Evolutionary conservation across 306 rosid species (phyloP).

Genomic region (Abrus pulchellus): DNA sequence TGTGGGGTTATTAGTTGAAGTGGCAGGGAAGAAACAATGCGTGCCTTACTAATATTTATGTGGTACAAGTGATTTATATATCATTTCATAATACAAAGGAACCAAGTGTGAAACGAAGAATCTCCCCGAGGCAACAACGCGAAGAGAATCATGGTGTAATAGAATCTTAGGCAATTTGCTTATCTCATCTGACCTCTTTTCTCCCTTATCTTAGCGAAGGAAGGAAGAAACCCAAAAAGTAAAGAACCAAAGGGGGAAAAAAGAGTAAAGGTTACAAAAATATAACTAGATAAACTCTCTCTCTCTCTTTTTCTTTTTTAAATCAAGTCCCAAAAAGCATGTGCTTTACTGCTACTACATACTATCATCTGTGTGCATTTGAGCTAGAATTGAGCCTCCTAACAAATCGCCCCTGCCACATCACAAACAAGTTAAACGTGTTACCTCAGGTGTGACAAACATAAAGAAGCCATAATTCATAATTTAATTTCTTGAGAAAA

Average conservation of each 20-base stretch:
- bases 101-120: conserved; percentile 39
- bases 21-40: not conserved
- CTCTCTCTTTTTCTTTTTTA: not conserved
- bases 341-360: conserved; percentile 38
- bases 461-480: conserved; percentile 28
- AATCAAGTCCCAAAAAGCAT: conserved; percentile 1
- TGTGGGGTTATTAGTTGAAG: not conserved
- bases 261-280: conserved; percentile 12
- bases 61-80: not conserved
- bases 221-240: conserved; percentile 38
- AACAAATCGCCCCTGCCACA: conserved; percentile 88
- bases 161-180: conserved; percentile 36
- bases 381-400: conserved; percentile 72
- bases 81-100: not conserved
- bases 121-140: conserved; percentile 15
- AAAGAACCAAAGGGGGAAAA: not conserved
- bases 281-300: not conserved
- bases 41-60: not conserved
- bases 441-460: conserved; percentile 39
- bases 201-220: conserved; percentile 27
- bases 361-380: conserved; percentile 49
- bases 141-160: conserved; percentile 31
- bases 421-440: conserved; percentile 42
- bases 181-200: not conserved
- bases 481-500: conserved; percentile 19